Base-by-base conservation (phyloP, 805 yeast species). In the Saccharomycopsis fodiens region DNA sequence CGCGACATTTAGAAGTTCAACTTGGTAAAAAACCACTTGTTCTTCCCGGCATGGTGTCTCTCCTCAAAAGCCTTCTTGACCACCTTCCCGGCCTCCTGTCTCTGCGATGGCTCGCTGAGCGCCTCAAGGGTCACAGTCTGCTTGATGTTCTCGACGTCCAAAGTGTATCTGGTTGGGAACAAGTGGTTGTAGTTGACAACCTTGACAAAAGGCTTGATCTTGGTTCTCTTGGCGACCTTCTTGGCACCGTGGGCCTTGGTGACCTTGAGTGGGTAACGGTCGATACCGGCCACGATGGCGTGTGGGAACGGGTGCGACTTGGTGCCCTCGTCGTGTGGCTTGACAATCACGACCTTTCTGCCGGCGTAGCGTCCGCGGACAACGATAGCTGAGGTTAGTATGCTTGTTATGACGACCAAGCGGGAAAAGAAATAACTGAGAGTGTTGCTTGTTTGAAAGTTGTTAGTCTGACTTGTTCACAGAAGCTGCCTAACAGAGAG, bases 301-400 rank as follows among this genome's bases (percentile, higher is more conserved):
- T 93, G 97, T 71, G 96, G 95, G 85, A 88, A 93, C 66, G 94
- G 93, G 80, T 91, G 97, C 57, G 93, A 70, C 79, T 93, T 93
- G 78, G 97, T 79, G 70, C 98, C 98, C 68, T 93, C 97, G 68
- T 93, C 97, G 71, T 85, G 94, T 62, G 96, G 93, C 76, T 86
- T 88, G 70, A 93, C 89, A 69, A 93, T 88, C 71, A 93, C 98
- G 61, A 93, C 98, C 85, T 93, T 93, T 85, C 89, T 91, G 80
- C 98, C 98, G 72, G 98, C 98, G 86, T 80, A 91, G 79, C 98
- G 93, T 69, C 98, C 98, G 74, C 97, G 91, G 74, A 89, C 95
- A 72, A 93, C 89, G 77, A 93, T 89, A 78, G 97, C 95, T 85
- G 68, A 13, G 7, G 37, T 34, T 16, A 34, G 37, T 19, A 34